These are phyloP conservation scores for Botrytis fabae DNA, from an alignment of 2,329 filamentous ascomycete species.

Conservation along the genomic window DNA sequence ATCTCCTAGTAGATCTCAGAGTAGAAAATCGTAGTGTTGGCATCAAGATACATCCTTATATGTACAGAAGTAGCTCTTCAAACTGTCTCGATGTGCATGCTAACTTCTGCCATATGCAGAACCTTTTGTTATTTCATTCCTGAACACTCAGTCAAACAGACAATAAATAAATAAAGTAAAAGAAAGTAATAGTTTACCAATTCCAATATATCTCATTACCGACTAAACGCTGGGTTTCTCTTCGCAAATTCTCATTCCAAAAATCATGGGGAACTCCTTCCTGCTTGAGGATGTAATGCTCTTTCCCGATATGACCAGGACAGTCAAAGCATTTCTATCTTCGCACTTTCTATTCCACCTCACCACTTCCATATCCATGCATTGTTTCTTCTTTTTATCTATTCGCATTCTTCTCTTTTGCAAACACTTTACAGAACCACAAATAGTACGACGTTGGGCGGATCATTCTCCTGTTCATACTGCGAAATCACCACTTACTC, in stretches of 20 bases:
- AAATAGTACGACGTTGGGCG: not conserved
- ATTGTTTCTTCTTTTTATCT: not conserved
- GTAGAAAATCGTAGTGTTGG: no score
- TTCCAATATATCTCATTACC: not conserved
- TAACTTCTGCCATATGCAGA: not conserved
- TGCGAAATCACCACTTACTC: not conserved
- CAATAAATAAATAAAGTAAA: not conserved
- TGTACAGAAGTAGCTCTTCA: not conserved
- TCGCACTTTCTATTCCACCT: not conserved
- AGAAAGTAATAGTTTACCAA: not conserved
- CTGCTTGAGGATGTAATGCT: not conserved
- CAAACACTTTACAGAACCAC: not conserved
- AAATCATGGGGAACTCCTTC: not conserved
- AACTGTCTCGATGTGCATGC: not conserved
- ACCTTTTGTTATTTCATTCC: not conserved
- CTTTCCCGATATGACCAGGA: not conserved
- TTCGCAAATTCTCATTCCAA: not conserved
- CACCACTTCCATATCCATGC: fast-evolving
- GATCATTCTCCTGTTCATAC: not conserved
- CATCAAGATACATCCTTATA: not conserved
- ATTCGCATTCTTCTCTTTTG: no score
- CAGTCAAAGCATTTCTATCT: not conserved
- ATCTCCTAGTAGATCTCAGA: not conserved
- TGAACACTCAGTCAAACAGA: not conserved
- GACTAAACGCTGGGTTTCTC: not conserved